Evolutionary conservation across 495 filamentous ascomycete genomes (phyloP).

Genomic region (Lasiosphaeria ovina): DNA sequence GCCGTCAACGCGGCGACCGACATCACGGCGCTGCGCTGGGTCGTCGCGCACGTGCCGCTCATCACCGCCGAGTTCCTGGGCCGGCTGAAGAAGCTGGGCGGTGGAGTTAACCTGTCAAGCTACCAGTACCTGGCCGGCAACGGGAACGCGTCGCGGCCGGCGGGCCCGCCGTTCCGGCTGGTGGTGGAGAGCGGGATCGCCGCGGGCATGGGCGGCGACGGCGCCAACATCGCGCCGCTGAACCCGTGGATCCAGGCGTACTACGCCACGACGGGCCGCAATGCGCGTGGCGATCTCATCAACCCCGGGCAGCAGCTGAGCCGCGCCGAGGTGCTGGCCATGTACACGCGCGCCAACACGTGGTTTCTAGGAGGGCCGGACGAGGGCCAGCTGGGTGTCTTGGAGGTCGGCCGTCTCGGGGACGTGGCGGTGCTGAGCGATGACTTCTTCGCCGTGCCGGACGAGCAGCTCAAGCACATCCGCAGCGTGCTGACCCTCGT

Average conservation of each 20-base stretch:
- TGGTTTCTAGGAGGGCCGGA: slow-evolving; percentile 32
- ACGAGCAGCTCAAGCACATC: slow-evolving; percentile 23
- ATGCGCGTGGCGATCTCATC: slow-evolving; percentile 26
- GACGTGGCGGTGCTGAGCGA: slow-evolving; percentile 29
- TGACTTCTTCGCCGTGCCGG: slow-evolving; percentile 26
- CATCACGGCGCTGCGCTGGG: slow-evolving; percentile 25
- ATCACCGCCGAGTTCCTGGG: slow-evolving; percentile 25
- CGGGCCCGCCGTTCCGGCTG: slow-evolving; percentile 26
- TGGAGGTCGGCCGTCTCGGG: slow-evolving; percentile 28
- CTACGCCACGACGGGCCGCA: slow-evolving; percentile 30
- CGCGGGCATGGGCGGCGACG: slow-evolving; percentile 28
- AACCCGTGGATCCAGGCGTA: slow-evolving; percentile 30
- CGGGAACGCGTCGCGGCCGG: slow-evolving; percentile 16
- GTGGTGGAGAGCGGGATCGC: slow-evolving; percentile 28
- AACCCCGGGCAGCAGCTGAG: slow-evolving; percentile 24
- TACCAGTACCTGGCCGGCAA: slow-evolving; percentile 26
- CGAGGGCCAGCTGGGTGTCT: slow-evolving; percentile 20
- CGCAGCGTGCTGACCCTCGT: slow-evolving; percentile 26
- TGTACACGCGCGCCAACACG: slow-evolving; percentile 28
- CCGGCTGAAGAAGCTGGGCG: slow-evolving; percentile 25
- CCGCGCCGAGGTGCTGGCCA: slow-evolving; percentile 20
- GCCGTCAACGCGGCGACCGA: slow-evolving; percentile 9
- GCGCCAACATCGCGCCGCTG: slow-evolving; percentile 31
- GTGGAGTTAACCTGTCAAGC: slow-evolving; percentile 28
- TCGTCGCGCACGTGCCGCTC: slow-evolving; percentile 29